Percentiles rank a stretch among this genome's conserved stretches.
These are phyloP conservation scores for Fragaria ananassa DNA, from an alignment of 306 rosid genomes.

Conservation along the genomic window DNA sequence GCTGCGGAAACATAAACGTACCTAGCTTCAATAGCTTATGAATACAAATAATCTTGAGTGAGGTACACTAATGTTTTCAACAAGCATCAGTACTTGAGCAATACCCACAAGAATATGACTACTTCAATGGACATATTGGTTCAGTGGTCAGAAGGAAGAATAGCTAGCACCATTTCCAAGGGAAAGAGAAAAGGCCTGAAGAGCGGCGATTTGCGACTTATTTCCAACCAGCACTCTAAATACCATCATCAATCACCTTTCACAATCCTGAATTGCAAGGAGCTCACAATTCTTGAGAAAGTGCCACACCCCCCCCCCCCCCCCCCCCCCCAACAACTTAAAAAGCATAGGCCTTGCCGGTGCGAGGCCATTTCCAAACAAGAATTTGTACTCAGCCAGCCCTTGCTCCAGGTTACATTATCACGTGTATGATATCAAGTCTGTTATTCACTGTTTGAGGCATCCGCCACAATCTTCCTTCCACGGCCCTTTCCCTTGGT, in stretches of 20 bases:
- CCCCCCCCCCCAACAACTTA: neutral
- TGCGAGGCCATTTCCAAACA: neutral
- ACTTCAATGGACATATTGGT: neutral
- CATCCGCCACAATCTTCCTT: constrained; percentile 25
- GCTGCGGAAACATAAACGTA: neutral
- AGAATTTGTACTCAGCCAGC: neutral
- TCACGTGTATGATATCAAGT: neutral
- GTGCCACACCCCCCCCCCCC: too few relatives aligned
- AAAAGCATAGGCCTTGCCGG: neutral
- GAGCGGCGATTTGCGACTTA: neutral
- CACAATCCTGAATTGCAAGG: neutral
- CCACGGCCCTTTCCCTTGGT: constrained; percentile 35
- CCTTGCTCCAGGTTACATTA: neutral
- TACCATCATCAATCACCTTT: neutral
- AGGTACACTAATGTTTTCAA: neutral
- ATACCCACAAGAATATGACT: neutral
- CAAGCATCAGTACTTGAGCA: neutral
- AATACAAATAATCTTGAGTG: neutral
- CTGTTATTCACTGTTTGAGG: constrained; percentile 3
- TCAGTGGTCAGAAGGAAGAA: neutral
- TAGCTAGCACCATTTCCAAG: neutral
- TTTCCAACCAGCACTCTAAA: neutral
- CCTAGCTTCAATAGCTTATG: neutral
- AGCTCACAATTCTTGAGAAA: neutral
- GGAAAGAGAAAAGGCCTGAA: neutral